A percentile compares a stretch with the other conserved stretches of the same genome.
Evolutionary conservation across 2,329 filamentous ascomycete species (phyloP).

Genomic region (Exophiala viscosa): DNA sequence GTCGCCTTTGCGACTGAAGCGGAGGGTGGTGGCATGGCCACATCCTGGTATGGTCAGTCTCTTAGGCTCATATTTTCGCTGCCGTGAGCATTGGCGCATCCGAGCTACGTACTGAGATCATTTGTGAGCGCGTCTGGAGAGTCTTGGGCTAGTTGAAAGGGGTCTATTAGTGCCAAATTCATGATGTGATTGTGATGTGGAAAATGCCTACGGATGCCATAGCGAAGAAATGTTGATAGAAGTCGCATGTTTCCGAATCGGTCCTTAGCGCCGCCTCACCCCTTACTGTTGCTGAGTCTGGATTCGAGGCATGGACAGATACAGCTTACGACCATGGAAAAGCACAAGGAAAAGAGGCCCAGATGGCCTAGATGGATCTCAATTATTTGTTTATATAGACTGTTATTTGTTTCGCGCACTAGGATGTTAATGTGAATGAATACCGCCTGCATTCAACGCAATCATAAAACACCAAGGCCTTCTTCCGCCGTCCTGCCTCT

Average conservation of each 20-base stretch:
- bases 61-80: background rate
- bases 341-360: no score
- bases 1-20: constrained; percentile 93
- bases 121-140: constrained; percentile 88
- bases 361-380: no score
- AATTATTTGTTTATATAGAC: no score
- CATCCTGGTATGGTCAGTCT: constrained; percentile 42
- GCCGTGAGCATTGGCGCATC: background rate
- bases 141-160: constrained; percentile 70
- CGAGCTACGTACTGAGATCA: constrained; percentile 65
- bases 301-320: no score
- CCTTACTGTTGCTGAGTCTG: background rate
- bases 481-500: no score
- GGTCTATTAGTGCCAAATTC: constrained; percentile 70
- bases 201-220: background rate
- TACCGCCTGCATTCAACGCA: no score
- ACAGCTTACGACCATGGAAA: no score
- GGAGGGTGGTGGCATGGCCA: constrained; percentile 63
- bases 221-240: constrained; percentile 1
- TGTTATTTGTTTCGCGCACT: no score
- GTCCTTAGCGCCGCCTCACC: background rate
- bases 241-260: background rate
- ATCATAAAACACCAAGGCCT: no score
- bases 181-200: constrained; percentile 40
- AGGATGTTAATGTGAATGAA: no score